Conservation (phyloP, 1,284 basidiomycete genomes). For the Tilletia caries region DNA sequence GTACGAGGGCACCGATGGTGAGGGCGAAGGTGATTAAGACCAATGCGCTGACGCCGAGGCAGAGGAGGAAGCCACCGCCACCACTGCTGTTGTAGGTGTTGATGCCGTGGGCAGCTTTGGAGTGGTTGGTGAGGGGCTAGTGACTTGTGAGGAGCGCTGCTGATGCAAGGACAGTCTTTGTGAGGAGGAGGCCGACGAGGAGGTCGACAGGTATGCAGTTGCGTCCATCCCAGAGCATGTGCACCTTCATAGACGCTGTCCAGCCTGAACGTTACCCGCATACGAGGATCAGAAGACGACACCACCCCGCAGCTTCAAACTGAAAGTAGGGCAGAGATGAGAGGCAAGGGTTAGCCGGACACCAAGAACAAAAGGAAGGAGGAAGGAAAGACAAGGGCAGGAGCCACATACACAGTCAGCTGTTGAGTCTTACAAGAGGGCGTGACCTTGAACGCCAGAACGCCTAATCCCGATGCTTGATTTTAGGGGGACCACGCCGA, state of each 20-base stretch:
- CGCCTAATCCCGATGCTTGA: conserved; percentile 60
- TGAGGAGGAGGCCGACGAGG: conserved; percentile 45
- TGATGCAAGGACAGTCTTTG: conserved; percentile 48
- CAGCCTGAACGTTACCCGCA: conserved; percentile 22
- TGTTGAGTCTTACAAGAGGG: no score
- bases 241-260: conserved; percentile 12
- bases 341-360: no score
- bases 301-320: no score
- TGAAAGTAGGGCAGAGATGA: no score
- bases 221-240: not conserved
- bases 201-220: conserved; percentile 46
- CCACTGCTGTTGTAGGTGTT: not conserved
- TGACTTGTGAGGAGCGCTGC: conserved; percentile 45
- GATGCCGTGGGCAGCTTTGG: conserved; percentile 24
- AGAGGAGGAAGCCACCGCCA: no score
- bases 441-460: no score
- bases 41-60: conserved; percentile 32
- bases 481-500: conserved; percentile 57
- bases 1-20: conserved; percentile 36
- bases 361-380: no score
- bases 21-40: conserved; percentile 39
- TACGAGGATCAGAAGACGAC: conserved; percentile 21
- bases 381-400: no score
- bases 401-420: no score
- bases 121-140: conserved; percentile 42